phyloP scores from a whole-genome alignment of 2,329 filamentous ascomycete species.

The Colletotrichum phormii region DNA sequence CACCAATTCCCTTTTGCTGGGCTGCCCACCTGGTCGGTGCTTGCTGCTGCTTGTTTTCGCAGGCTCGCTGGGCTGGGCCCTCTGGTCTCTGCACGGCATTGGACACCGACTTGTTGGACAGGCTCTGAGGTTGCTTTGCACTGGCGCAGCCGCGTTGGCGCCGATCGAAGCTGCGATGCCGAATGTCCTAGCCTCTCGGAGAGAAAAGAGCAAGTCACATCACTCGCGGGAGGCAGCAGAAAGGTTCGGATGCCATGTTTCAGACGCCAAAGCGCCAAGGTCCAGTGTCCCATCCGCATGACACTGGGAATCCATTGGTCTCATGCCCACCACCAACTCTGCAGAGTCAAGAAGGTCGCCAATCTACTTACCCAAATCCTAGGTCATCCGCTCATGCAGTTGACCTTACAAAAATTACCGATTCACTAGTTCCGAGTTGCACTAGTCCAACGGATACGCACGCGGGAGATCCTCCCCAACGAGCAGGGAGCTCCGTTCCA shows the following conservation, averaged over 20 bases:
- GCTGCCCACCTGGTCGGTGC: not conserved
- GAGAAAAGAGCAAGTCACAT: not conserved
- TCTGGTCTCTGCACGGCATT: constrained; percentile 15
- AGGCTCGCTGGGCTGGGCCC: not conserved
- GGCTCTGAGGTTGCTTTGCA: not conserved
- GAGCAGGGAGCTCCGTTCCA: constrained; percentile 10
- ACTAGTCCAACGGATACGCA: not conserved
- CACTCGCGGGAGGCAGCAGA: not conserved
- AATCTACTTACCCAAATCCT: not conserved
- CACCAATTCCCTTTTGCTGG: not conserved
- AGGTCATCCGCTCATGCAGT: constrained; percentile 11
- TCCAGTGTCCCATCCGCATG: constrained; percentile 16
- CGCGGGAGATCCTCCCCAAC: constrained; percentile 18
- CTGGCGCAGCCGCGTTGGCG: not conserved
- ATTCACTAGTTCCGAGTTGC: not conserved
- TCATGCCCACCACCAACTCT: constrained; percentile 11
- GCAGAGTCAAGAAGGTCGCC: not conserved
- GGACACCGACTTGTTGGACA: not conserved
- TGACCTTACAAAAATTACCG: constrained; percentile 4
- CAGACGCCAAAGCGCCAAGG: not conserved
- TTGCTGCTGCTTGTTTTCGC: not conserved
- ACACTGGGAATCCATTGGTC: not conserved
- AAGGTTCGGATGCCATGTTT: constrained; percentile 11
- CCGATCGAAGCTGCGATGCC: not conserved
- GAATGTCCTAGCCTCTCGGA: not conserved